A percentile compares a stretch with the other conserved stretches of the same genome.
Evolutionary conservation across 2,329 filamentous ascomycete species (phyloP).

Genomic region (Colletotrichum spaethianum): DNA sequence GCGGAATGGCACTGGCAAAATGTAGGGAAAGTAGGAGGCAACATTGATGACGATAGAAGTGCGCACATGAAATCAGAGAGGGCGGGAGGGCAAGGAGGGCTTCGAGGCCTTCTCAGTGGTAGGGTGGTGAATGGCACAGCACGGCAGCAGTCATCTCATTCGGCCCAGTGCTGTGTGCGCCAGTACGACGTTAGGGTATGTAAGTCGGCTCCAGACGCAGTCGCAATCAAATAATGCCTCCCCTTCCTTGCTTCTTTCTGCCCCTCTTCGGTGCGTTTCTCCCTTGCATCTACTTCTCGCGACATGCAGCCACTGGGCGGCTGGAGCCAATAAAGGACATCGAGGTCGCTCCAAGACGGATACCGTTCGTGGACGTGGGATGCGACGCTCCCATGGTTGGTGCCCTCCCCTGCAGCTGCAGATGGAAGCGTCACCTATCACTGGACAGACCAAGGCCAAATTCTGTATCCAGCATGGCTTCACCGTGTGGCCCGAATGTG

Average conservation of each 20-base stretch:
- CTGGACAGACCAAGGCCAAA: conserved; percentile 26
- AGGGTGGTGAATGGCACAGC: conserved; percentile 20
- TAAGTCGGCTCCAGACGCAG: conserved; percentile 13
- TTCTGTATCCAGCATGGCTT: conserved; percentile 37
- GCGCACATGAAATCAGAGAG: conserved; percentile 30
- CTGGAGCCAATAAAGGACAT: conserved; percentile 33
- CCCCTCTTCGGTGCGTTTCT: conserved; percentile 31
- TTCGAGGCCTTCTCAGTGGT: conserved; percentile 6
- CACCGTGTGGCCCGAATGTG: conserved; percentile 26
- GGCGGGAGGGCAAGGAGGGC: conserved; percentile 32
- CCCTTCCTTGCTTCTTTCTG: conserved; percentile 33
- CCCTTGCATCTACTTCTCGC: conserved; percentile 35
- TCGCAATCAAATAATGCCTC: conserved; percentile 31
- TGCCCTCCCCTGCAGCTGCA: conserved; percentile 37
- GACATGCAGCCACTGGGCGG: conserved; percentile 35
- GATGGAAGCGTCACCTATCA: conserved; percentile 34
- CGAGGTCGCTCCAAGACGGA: conserved; percentile 28
- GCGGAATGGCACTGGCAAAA: conserved; percentile 7
- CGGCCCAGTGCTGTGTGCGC: conserved; percentile 7
- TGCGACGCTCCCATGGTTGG: conserved; percentile 29
- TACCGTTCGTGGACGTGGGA: conserved; percentile 26
- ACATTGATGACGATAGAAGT: conserved; percentile 37
- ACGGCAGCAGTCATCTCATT: background rate
- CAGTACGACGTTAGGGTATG: conserved; percentile 23
- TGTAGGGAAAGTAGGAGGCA: conserved; percentile 17